Conservation (phyloP, 2,329 filamentous ascomycete species). For the Tolypocladium endophyticum region DNA sequence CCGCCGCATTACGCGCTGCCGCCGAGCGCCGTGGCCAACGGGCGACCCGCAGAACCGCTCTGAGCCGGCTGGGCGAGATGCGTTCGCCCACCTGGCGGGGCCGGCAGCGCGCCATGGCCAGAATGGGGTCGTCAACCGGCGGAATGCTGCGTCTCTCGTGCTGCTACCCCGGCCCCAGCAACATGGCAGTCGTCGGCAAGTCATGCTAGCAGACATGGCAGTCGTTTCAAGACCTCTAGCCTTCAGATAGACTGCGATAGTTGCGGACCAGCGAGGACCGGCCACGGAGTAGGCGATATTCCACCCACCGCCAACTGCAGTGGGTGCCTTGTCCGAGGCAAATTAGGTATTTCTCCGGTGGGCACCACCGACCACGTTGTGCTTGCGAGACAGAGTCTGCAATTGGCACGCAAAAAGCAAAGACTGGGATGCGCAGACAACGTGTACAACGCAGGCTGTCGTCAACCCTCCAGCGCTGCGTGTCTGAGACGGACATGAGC, state of each 20-base stretch:
- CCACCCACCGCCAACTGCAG: neutral
- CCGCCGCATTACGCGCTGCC: no score
- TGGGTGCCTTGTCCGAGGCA: neutral
- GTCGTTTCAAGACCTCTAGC: neutral
- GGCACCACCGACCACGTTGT: neutral
- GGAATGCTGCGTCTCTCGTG: neutral
- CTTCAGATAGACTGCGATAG: neutral
- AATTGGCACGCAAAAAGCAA: neutral
- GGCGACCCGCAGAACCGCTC: neutral
- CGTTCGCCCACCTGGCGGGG: neutral
- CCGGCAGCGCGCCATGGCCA: neutral
- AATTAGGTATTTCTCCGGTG: neutral
- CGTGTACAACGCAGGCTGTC: neutral
- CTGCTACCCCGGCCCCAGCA: neutral
- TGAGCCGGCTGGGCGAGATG: neutral
- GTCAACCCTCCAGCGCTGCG: neutral
- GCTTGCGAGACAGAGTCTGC: neutral
- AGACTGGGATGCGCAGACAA: neutral
- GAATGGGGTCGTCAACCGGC: neutral
- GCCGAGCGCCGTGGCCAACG: neutral
- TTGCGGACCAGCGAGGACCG: neutral
- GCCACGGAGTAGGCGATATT: neutral
- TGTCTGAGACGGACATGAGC: constrained; percentile 1
- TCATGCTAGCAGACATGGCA: neutral
- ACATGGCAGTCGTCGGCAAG: neutral